A percentile compares a stretch with the other conserved stretches of the same genome.
Conservation (phyloP, 805 yeast species). For the Wickerhamia fluorescens region DNA sequence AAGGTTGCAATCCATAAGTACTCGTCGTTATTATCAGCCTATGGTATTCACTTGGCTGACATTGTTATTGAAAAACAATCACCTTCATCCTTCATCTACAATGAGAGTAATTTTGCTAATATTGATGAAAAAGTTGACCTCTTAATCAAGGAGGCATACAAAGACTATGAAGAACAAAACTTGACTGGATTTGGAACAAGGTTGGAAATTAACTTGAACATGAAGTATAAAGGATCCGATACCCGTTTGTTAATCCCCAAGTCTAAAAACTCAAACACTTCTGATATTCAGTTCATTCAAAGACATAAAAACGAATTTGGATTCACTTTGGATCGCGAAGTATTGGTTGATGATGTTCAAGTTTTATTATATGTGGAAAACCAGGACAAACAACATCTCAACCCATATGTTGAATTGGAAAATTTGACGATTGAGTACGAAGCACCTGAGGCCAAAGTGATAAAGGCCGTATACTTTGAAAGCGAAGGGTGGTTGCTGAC, state of each 20-base stretch:
- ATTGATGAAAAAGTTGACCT: conserved; percentile 41
- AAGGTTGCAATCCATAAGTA: conserved; percentile 71
- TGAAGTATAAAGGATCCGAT: conserved; percentile 87
- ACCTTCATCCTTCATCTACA: conserved; percentile 23
- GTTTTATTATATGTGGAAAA: conserved; percentile 15
- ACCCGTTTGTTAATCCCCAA: conserved; percentile 66
- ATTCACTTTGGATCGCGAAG: conserved; percentile 26
- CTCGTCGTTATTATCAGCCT: conserved; percentile 80
- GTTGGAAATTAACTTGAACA: conserved; percentile 62
- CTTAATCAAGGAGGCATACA: conserved; percentile 37
- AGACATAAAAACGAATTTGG: conserved; percentile 32
- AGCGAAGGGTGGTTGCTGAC: conserved; percentile 38
- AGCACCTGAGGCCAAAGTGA: conserved; percentile 1
- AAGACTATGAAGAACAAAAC: conserved; percentile 44
- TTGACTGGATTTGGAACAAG: conserved; percentile 32
- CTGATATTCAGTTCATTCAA: conserved; percentile 16
- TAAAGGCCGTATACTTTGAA: conserved; percentile 46
- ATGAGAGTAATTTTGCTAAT: conserved; percentile 18
- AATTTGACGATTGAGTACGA: not conserved
- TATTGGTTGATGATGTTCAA: conserved; percentile 33
- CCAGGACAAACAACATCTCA: conserved; percentile 7
- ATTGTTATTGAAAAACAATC: conserved; percentile 32
- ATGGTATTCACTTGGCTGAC: conserved; percentile 76
- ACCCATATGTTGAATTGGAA: conserved; percentile 13
- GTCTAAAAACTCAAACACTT: conserved; percentile 16